Conservation (phyloP, 345 rosid species). For the Kernera saxatilis region DNA sequence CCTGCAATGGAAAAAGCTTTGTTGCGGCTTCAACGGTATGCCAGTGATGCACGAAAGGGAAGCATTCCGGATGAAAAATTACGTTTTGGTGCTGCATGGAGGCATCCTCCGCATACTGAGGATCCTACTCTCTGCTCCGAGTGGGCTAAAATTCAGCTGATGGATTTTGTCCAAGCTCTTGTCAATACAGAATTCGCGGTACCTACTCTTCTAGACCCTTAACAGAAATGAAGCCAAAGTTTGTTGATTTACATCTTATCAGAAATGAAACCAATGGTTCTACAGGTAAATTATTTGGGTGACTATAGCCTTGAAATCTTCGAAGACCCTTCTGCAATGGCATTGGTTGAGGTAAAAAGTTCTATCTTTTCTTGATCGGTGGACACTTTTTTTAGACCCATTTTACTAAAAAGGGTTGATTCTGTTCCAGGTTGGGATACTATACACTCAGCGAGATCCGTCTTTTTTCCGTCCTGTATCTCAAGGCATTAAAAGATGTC, state of each 20-base stretch:
- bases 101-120: conserved; percentile 66
- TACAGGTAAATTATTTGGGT: conserved; percentile 75
- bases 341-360: conserved; percentile 64
- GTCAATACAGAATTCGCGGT: conserved; percentile 77
- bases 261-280: neutral
- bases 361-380: neutral
- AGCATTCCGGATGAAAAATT: conserved; percentile 56
- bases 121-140: conserved; percentile 34
- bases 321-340: conserved; percentile 85
- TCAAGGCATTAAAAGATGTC: conserved; percentile 79
- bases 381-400: neutral
- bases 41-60: conserved; percentile 60
- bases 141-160: conserved; percentile 91
- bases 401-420: neutral
- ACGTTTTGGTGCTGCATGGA: conserved; percentile 90
- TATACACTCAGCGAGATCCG: conserved; percentile 84
- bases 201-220: conserved; percentile 10
- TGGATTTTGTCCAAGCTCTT: conserved; percentile 86
- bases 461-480: conserved; percentile 82
- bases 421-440: conserved; percentile 69
- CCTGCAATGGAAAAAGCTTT: conserved; percentile 88
- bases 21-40: conserved; percentile 58
- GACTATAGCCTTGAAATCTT: conserved; percentile 83
- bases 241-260: neutral
- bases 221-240: neutral